Conservation (phyloP, 2,329 filamentous ascomycete species). For the Ambrosiella cleistominuta region DNA sequence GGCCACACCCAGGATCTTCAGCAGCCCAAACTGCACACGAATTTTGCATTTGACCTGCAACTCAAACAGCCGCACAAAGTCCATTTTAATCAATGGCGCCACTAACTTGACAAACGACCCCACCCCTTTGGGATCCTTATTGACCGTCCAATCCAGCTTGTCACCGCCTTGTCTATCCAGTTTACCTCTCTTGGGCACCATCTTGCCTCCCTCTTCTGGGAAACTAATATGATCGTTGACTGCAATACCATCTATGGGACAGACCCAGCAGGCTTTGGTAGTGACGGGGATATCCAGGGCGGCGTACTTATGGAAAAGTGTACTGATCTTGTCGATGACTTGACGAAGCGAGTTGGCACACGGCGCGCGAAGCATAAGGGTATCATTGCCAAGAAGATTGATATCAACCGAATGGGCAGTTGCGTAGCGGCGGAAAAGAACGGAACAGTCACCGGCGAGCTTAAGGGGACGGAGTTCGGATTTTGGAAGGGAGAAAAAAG, state of each 20-base stretch:
- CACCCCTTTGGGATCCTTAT: not conserved
- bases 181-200: not conserved
- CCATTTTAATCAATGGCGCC: not conserved
- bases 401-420: not conserved
- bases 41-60: not conserved
- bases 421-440: not conserved
- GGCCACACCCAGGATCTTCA: not conserved
- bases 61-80: not conserved
- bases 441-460: not conserved
- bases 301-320: not conserved
- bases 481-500: not conserved
- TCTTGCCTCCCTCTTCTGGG: not conserved
- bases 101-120: not conserved
- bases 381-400: not conserved
- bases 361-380: not conserved
- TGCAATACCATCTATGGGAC: not conserved
- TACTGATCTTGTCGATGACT: not conserved
- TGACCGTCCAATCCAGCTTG: not conserved
- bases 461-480: not conserved
- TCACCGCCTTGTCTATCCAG: not conserved
- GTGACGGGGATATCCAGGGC: not conserved
- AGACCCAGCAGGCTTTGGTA: not conserved
- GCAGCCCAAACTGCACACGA: not conserved
- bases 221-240: not conserved
- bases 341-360: not conserved